phyloP scores from a whole-genome alignment of 768 basidiomycete genomes.

The Psilocybe cyanescens region DNA sequence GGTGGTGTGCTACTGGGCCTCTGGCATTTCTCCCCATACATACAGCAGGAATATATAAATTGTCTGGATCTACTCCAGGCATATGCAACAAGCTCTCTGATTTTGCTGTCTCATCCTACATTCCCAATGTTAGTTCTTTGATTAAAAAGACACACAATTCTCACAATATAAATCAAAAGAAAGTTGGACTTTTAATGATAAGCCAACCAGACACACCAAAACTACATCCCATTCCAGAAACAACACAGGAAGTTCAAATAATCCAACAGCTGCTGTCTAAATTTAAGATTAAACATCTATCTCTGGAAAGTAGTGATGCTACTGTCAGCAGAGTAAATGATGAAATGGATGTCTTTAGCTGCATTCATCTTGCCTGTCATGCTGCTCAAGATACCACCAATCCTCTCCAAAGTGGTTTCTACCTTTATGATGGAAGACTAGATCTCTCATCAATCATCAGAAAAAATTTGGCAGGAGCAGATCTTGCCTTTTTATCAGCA shows the following conservation, averaged over 20 bases:
- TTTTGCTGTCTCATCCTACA: conserved; percentile 20
- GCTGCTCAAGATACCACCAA: conserved; percentile 3
- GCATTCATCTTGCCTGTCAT: conserved; percentile 13
- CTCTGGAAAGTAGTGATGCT: neutral
- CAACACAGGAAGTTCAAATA: neutral
- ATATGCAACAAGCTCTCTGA: conserved; percentile 2
- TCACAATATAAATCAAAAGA: neutral
- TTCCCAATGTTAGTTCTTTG: conserved; percentile 13
- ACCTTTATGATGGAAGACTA: conserved; percentile 2
- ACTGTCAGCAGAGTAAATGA: neutral
- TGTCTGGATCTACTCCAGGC: neutral
- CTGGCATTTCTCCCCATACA: conserved; percentile 18
- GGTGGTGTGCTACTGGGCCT: conserved; percentile 21
- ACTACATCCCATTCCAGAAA: neutral
- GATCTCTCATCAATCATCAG: neutral
- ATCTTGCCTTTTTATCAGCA: conserved; percentile 12
- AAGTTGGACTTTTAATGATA: conserved; percentile 2
- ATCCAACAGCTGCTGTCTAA: neutral
- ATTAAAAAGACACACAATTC: neutral
- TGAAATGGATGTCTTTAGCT: neutral
- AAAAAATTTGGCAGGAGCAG: neutral
- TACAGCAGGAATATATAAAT: conserved; percentile 12
- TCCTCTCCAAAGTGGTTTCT: conserved; percentile 9
- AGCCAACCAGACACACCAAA: conserved; percentile 13
- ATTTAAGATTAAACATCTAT: neutral